Evolutionary conservation across 1,284 basidiomycete genomes (phyloP), one percentile per base, ranked within the genome.

Genomic region (Leccinum pallidistipes): DNA sequence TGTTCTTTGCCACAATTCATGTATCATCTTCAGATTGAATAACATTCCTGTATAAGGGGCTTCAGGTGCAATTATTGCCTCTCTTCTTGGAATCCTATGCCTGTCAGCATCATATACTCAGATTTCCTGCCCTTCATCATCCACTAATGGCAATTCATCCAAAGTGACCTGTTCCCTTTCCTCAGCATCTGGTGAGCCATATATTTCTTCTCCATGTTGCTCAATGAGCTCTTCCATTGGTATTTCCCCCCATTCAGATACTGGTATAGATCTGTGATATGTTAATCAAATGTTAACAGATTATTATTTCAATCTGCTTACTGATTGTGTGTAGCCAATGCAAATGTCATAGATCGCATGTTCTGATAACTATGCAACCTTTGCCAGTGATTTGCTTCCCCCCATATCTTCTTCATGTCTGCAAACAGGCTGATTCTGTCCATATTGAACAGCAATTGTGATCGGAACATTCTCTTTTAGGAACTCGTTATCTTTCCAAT

Each of bases 381-480:
- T 8, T 58, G 14, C 56, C 56, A 61, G 11, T 61, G 56, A 2
- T 11, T 10, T 0, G 34, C 49, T 31, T 61, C 60, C 56, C 1
- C 12, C 5, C 3, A n/a, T 18, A 3, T 21, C 9, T 5, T 10
- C 52, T 31, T 11, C 56, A n/a, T 5, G 6, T 38, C 12, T 8
- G n/a, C 57, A 58, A 1, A 62, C 24, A 0, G 18, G 57, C 9
- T 59, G 61, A 10, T 62, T 62, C n/a, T 62, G 61, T 5, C 61
- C 61, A 45, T 62, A 62, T 29, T 31, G 9, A 1, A 58, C 53
- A 5, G 52, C 34, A 5, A 62, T 55, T 1, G 32, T 36, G 5
- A 62, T 50, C 0, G 57, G 61, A 7, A 47, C 45, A 21, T 24
- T 47, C 0, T 47, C 45, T 1, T 51, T 43, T 0, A 62, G 10